Percentiles rank a stretch among this genome's conserved stretches.
These are phyloP conservation scores for Cyberlindnera mycetangii DNA, from an alignment of 805 yeast genomes.

Conservation along the genomic window DNA sequence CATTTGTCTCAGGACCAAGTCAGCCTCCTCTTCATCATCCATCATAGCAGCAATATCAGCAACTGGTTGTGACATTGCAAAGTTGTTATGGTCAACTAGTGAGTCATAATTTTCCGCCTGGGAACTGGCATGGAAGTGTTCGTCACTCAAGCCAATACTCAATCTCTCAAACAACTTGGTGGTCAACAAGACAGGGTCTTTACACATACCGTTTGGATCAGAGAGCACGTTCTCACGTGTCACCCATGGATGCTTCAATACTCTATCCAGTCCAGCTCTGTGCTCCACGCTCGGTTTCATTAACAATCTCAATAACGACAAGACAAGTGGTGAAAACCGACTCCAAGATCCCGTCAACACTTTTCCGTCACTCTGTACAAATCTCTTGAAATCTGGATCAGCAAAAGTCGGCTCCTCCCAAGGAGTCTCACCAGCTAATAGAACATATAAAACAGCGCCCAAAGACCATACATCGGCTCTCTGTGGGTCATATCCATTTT, in stretches of 20 bases:
- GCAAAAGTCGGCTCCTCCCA: slow-evolving; percentile 63
- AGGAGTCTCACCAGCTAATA: slow-evolving; percentile 64
- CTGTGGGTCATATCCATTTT: slow-evolving; percentile 53
- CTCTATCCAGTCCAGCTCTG: slow-evolving; percentile 40
- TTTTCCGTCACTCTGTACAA: slow-evolving; percentile 44
- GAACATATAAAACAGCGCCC: slow-evolving; percentile 60
- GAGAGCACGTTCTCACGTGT: slow-evolving; percentile 41
- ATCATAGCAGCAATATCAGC: slow-evolving; percentile 40
- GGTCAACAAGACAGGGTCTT: slow-evolving; percentile 49
- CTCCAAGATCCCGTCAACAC: slow-evolving; percentile 52
- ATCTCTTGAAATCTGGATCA: slow-evolving; percentile 47
- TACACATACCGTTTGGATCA: slow-evolving; percentile 47
- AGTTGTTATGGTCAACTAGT: slow-evolving; percentile 15
- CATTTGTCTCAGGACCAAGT: slow-evolving; percentile 13
- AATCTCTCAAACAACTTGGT: slow-evolving; percentile 48
- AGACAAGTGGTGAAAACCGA: slow-evolving; percentile 43
- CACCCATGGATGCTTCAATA: slow-evolving; percentile 57
- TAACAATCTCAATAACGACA: slow-evolving; percentile 51
- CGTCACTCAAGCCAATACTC: slow-evolving; percentile 51
- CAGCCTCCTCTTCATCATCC: slow-evolving; percentile 34
- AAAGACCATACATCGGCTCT: slow-evolving; percentile 67
- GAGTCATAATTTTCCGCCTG: slow-evolving; percentile 24
- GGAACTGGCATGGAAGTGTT: slow-evolving; percentile 32
- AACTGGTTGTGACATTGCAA: slow-evolving; percentile 47
- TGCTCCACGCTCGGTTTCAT: slow-evolving; percentile 46